These are phyloP conservation scores for Chalara sp. DNA, from an alignment of 2,329 filamentous ascomycete genomes.

Conservation along the genomic window DNA sequence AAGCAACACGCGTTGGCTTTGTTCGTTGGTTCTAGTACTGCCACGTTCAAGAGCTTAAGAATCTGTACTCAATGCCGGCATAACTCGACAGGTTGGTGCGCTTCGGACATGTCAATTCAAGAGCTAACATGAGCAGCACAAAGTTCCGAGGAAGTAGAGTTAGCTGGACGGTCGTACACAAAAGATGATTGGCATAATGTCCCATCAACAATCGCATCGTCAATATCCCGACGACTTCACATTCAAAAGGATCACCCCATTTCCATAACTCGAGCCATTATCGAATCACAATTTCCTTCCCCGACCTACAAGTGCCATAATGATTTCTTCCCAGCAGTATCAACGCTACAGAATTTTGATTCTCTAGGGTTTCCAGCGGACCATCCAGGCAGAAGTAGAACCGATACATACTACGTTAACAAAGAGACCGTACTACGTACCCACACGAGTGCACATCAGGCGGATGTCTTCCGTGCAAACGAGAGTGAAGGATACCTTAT, in stretches of 20 bases:
- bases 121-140: no score
- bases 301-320: conserved; percentile 73
- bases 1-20: conserved; percentile 17
- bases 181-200: conserved; percentile 84
- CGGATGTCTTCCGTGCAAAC: conserved; percentile 69
- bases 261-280: conserved; percentile 82
- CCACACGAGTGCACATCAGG: conserved; percentile 91
- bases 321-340: conserved; percentile 74
- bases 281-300: conserved; percentile 77
- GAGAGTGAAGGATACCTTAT: conserved; percentile 77
- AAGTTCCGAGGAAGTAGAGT: neutral
- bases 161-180: conserved; percentile 48
- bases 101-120: no score
- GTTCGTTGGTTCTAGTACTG: conserved; percentile 20
- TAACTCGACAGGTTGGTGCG: conserved; percentile 19
- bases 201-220: conserved; percentile 65
- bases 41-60: conserved; percentile 8
- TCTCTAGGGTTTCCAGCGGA: conserved; percentile 86
- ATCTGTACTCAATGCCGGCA: conserved; percentile 22
- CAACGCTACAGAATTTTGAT: conserved; percentile 86
- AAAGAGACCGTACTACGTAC: conserved; percentile 77
- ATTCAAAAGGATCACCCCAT: conserved; percentile 87
- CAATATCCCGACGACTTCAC: conserved; percentile 75
- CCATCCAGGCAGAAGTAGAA: conserved; percentile 79
- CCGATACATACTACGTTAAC: conserved; percentile 96